Evolutionary conservation across 2,329 filamentous ascomycete genomes (phyloP).

Genomic region (Aciculosporium take): DNA sequence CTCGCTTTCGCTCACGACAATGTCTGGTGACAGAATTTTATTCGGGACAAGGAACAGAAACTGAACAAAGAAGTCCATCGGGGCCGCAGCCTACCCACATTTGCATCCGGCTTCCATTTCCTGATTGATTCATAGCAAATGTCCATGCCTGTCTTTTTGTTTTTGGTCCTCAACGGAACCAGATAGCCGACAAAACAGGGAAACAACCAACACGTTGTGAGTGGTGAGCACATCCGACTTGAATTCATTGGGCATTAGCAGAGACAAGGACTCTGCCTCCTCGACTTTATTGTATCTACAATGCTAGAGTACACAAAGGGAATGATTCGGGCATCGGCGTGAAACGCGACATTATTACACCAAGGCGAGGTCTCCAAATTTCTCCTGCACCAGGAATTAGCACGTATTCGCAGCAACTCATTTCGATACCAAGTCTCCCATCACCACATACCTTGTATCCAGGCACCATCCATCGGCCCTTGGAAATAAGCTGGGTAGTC

Average conservation of each 20-base stretch:
- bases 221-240: not conserved
- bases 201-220: not conserved
- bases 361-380: slow-evolving; percentile 93
- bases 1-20: not conserved
- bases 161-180: not conserved
- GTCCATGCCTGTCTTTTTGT: not conserved
- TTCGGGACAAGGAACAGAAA: not conserved
- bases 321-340: slow-evolving; percentile 25
- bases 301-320: slow-evolving; percentile 54
- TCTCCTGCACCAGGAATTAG: slow-evolving; percentile 60
- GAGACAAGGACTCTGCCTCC: slow-evolving; percentile 18
- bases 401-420: not conserved
- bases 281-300: slow-evolving; percentile 45
- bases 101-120: not conserved
- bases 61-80: not conserved
- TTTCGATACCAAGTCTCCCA: too few relatives aligned
- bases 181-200: not conserved
- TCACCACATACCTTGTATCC: slow-evolving; percentile 97
- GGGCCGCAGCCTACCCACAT: not conserved
- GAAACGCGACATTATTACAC: slow-evolving; percentile 49
- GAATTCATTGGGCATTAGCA: slow-evolving; percentile 16
- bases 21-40: not conserved
- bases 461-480: slow-evolving; percentile 95
- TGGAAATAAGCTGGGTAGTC: slow-evolving; percentile 85
- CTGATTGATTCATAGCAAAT: not conserved